Conservation (phyloP, 2,329 filamentous ascomycete species). For the Cladophialophora yegresii region DNA sequence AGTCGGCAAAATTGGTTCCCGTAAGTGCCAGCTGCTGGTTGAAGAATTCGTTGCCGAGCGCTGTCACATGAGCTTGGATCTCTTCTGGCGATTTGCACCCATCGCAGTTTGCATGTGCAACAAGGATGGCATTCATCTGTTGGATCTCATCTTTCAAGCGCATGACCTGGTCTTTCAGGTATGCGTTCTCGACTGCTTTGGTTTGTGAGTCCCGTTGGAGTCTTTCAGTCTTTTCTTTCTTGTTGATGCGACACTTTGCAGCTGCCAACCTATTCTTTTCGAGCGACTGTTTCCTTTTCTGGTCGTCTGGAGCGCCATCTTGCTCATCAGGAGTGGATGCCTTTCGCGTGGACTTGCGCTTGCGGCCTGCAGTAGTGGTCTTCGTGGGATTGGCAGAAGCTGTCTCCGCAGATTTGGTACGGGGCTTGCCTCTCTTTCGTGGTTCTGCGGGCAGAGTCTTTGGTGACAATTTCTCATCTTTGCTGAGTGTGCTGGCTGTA, state of each 20-base stretch:
- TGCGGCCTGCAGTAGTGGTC: conserved; percentile 26
- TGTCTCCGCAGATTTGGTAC: conserved; percentile 18
- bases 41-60: conserved; percentile 35
- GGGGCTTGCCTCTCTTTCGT: conserved; percentile 30
- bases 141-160: conserved; percentile 37
- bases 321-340: conserved; percentile 21
- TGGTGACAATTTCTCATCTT: conserved; percentile 29
- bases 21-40: conserved; percentile 27
- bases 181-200: conserved; percentile 36
- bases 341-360: conserved; percentile 33
- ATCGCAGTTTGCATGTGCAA: conserved; percentile 36
- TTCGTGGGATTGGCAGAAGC: conserved; percentile 9
- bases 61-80: conserved; percentile 34
- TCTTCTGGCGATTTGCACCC: conserved; percentile 37
- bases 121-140: conserved; percentile 35
- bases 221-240: conserved; percentile 37
- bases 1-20: conserved; percentile 21
- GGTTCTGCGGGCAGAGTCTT: conserved; percentile 18
- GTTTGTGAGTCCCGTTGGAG: conserved; percentile 37
- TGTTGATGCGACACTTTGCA: conserved; percentile 38
- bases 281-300: conserved; percentile 36
- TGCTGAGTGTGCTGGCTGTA: conserved; percentile 22
- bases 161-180: conserved; percentile 37
- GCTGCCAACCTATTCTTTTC: conserved; percentile 38
- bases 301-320: conserved; percentile 25